phyloP scores from a whole-genome alignment of 2,329 filamentous ascomycete species.

The Tolypocladium tropicale region DNA sequence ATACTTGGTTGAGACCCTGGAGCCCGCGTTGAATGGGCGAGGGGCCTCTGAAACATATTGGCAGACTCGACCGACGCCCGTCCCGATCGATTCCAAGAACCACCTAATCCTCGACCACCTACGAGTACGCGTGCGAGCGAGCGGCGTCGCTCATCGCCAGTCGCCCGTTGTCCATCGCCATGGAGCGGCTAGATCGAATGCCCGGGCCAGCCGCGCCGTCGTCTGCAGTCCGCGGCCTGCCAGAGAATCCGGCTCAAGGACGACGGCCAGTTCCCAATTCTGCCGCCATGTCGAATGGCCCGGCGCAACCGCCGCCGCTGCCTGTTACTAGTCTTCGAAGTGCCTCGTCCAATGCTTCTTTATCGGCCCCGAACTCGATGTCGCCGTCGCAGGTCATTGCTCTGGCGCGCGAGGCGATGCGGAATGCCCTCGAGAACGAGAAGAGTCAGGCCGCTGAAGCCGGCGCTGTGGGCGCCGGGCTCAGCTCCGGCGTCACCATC shows the following conservation, averaged over 20 bases:
- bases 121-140: slow-evolving; percentile 3
- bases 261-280: slow-evolving; percentile 29
- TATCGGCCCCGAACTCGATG: slow-evolving; percentile 41
- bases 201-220: slow-evolving; percentile 15
- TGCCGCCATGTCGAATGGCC: slow-evolving; percentile 27
- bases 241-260: slow-evolving; percentile 28
- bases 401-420: slow-evolving; percentile 57
- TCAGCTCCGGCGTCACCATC: slow-evolving; percentile 65
- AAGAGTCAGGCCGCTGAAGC: slow-evolving; percentile 53
- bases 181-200: slow-evolving; percentile 25
- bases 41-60: slow-evolving; percentile 20
- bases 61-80: slow-evolving; percentile 7
- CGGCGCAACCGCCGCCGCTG: slow-evolving; percentile 29
- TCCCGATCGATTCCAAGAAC: slow-evolving; percentile 9
- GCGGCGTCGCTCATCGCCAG: slow-evolving; percentile 3
- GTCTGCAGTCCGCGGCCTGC: slow-evolving; percentile 22
- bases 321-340: slow-evolving; percentile 38
- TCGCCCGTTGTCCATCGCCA: slow-evolving; percentile 13
- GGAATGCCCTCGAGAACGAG: slow-evolving; percentile 55
- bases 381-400: slow-evolving; percentile 54
- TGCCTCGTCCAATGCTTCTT: slow-evolving; percentile 33
- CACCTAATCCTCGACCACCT: slow-evolving; percentile 1
- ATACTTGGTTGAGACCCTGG: slow-evolving; percentile 12
- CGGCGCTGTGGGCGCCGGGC: slow-evolving; percentile 45
- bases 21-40: slow-evolving; percentile 8